Base-by-base conservation (phyloP, 148 eudicot species). In the Talinum fruticosum region DNA sequence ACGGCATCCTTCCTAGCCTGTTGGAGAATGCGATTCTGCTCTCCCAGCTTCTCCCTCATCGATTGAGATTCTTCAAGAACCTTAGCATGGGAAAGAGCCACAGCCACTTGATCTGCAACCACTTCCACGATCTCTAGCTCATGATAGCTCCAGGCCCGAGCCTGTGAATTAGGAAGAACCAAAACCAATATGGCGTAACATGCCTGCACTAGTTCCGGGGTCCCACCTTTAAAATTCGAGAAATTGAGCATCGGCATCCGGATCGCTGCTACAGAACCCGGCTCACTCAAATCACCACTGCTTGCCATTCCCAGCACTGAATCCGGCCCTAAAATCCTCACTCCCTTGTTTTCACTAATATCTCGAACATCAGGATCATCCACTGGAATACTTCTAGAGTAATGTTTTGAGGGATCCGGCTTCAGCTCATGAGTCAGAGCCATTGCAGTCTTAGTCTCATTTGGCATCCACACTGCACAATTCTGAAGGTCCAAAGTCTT, bases 391-490 rank as follows among this genome's bases (percentile, higher is more conserved):
- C 82, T 78, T 1, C 73, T 62, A 66, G 71, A 68, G 54, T 75
- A 83, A 15, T 7, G 54, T n/a, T 69, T 82, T 4, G 83, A 73
- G 49, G 83, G 75, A 44, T 79, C 75, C 4, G 79, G 75, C 74
- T 85, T 87, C 69, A 88, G 78, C 71, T 92, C 89, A 72, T 92
- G 93, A 59, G 90, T 88, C 74, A 92, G 72, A 73, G 86, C 80
- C 89, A 95, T 88, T 35, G 85, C 84, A 3, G 90, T 89, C 78
- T 81, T 88, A 16, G 61, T 78, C 77, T 82, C 91, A 80, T 93
- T 90, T 29, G 96, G 97, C 98, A 95, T 95, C 98, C 98, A 95
- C 82, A 95, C 87, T 28, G 90, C 94, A 81, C 97, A 95, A 80
- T 92, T 95, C 73, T 85, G 89, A 78, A 95, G 81, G 79, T 88